Evolutionary conservation across 192 early-diverging fungal species (phyloP), one percentile per base, ranked within the genome.

Genomic region (Mortierella antarctica): DNA sequence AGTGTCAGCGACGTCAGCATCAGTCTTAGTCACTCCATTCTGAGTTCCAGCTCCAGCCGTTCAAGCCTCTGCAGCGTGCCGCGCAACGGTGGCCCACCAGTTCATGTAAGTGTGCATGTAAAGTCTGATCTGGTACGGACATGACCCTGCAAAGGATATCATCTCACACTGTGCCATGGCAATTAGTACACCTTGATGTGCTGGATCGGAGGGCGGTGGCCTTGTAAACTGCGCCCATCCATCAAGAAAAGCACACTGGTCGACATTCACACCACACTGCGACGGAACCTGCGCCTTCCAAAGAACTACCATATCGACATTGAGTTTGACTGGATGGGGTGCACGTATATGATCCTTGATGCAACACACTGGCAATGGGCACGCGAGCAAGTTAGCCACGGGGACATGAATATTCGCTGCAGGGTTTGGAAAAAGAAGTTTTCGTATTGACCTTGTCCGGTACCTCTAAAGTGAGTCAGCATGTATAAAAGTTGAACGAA

Each of bases 181-280:
- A 2, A 42, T n/a, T 69, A 70, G 68, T 70, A 61, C 50, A 70
- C 68, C 13, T 50, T 70, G 17, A 70, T 70, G 68, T 70, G 68
- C 50, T 70, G 58, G 68, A 62, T 70, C 23, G 68, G 58, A 60
- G 68, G 68, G 20, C 58, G 58, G 31, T 70, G 68, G 68, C 68
- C 68, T 14, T 70, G 68, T 50, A 60, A 52, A 40, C 42, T 70
- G 40, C 21, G 68, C 2, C 68, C 68, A 15, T 23, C 61, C 5
- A 70, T 70, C 50, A 70, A 70, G 20, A 59, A 52, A 14, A 70
- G 40, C 41, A 55, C 15, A 5, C 42, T 70, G 39, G 8, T 23
- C 10, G 68, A 70, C 15, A 62, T 70, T 14, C 68, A 61, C 15
- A 41, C 42, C 18, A 70, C 42, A 18, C 50, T 70, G n/a, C 68